phyloP scores from a whole-genome alignment of 768 basidiomycete genomes.

The Rhodotorula graminis region DNA sequence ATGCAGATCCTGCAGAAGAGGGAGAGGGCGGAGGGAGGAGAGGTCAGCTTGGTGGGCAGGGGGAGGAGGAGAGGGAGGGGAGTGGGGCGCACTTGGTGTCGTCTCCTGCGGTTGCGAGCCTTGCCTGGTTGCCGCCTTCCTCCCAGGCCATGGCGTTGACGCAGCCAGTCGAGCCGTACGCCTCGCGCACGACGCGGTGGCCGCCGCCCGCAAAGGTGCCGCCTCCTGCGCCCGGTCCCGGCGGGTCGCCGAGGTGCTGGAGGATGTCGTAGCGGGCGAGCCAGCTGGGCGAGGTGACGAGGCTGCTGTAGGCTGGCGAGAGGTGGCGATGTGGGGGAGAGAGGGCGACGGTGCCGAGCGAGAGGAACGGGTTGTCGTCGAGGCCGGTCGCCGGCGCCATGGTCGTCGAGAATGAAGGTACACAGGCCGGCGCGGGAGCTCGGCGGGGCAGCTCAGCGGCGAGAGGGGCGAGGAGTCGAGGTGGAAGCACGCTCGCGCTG shows the following conservation, averaged over 20 bases:
- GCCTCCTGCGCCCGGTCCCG: neutral
- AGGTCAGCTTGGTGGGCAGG: neutral
- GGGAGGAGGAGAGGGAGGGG: too few species aligned
- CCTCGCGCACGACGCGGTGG: constrained; percentile 10
- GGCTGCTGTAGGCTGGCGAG: neutral
- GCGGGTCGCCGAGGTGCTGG: constrained; percentile 9
- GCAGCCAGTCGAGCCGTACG: constrained; percentile 22
- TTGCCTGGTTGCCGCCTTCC: neutral
- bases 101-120: constrained; percentile 26
- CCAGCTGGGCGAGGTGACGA: constrained; percentile 5
- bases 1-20: constrained; percentile 22
- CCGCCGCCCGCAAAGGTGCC: neutral
- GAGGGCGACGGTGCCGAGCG: neutral
- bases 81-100: constrained; percentile 28
- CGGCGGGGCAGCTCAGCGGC: too few species aligned
- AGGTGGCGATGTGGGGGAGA: constrained; percentile 1
- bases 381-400: neutral
- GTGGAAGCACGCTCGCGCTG: too few species aligned
- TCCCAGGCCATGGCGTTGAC: constrained; percentile 33
- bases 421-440: too few species aligned
- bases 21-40: too few species aligned
- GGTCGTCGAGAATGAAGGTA: too few species aligned
- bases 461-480: too few species aligned
- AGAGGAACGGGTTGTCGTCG: constrained; percentile 2
- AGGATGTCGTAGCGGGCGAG: neutral